phyloP scores from a whole-genome alignment of 371 early-diverging fungal genomes.

The Lichtheimia corymbifera region DNA sequence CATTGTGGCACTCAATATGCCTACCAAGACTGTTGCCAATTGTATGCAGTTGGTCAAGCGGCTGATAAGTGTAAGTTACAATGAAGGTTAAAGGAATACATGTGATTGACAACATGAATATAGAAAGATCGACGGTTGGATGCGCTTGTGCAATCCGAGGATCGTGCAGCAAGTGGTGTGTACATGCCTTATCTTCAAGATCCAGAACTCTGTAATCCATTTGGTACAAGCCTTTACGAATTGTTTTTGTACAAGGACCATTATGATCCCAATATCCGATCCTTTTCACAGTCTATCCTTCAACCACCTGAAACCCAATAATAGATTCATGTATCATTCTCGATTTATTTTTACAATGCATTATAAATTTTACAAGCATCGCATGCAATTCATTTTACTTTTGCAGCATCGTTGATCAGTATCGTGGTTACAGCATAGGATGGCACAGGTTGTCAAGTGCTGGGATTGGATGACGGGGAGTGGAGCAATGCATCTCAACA shows the following conservation, averaged over 20 bases:
- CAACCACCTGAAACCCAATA: conserved; percentile 14
- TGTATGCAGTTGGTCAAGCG: conserved; percentile 37
- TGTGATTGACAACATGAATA: neutral
- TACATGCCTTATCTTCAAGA: conserved; percentile 84
- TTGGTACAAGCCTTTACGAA: conserved; percentile 88
- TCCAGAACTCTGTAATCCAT: conserved; percentile 92
- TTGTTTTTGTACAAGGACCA: conserved; percentile 75
- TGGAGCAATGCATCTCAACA: no score
- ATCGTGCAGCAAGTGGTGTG: conserved; percentile 75
- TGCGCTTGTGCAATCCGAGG: conserved; percentile 81
- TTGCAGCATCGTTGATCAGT: no score
- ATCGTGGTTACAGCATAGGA: no score
- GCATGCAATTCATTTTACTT: no score
- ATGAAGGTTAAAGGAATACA: conserved; percentile 9
- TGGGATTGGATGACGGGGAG: no score
- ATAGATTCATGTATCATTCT: neutral
- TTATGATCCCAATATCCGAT: conserved; percentile 76
- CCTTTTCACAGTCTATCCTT: conserved; percentile 52
- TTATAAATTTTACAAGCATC: no score
- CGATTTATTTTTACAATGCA: no score
- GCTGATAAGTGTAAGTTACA: conserved; percentile 30
- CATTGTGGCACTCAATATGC: conserved; percentile 54
- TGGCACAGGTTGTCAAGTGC: no score
- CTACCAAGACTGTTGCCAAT: conserved; percentile 39
- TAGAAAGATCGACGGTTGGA: conserved; percentile 76